Percentiles rank a stretch among this genome's conserved stretches.
These are phyloP conservation scores for Spathaspora hagerdaliae DNA, from an alignment of 805 yeast species.

Conservation along the genomic window DNA sequence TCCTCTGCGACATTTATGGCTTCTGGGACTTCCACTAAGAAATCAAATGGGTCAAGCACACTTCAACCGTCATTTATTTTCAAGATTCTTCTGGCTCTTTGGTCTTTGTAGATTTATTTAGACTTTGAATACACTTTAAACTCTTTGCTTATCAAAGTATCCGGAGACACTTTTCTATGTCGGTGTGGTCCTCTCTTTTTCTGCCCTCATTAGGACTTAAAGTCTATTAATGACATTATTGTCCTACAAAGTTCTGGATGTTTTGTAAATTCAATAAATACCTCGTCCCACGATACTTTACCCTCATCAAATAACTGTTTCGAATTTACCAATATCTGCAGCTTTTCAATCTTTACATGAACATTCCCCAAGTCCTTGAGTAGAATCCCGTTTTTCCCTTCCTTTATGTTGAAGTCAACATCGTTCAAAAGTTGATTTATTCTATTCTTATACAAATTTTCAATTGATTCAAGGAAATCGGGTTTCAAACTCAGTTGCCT, in stretches of 20 bases:
- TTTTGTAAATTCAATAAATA: slow-evolving; percentile 2
- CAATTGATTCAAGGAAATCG: slow-evolving; percentile 5
- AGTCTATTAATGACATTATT: not conserved
- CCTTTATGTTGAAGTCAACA: slow-evolving; percentile 1
- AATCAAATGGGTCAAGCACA: not conserved
- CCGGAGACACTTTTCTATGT: no score
- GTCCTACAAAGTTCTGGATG: slow-evolving; percentile 2
- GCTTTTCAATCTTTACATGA: not conserved
- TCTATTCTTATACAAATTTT: slow-evolving; percentile 1
- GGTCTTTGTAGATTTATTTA: slow-evolving; percentile 2
- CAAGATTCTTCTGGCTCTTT: not conserved
- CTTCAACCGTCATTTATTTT: not conserved
- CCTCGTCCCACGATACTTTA: not conserved
- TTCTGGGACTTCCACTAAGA: not conserved
- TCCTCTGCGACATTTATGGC: slow-evolving; percentile 1
- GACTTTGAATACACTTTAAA: no score
- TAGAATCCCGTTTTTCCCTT: not conserved
- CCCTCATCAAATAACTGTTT: not conserved
- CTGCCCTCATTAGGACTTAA: not conserved
- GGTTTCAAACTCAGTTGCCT: not conserved
- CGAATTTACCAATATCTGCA: not conserved
- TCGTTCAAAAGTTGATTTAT: slow-evolving; percentile 1
- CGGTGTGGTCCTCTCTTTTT: no score
- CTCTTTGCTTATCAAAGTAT: no score
- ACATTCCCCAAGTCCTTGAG: not conserved